Percentiles rank a stretch among this genome's conserved stretches.
Conservation (phyloP, 495 filamentous ascomycete species). For the Lophium mytilinum region DNA sequence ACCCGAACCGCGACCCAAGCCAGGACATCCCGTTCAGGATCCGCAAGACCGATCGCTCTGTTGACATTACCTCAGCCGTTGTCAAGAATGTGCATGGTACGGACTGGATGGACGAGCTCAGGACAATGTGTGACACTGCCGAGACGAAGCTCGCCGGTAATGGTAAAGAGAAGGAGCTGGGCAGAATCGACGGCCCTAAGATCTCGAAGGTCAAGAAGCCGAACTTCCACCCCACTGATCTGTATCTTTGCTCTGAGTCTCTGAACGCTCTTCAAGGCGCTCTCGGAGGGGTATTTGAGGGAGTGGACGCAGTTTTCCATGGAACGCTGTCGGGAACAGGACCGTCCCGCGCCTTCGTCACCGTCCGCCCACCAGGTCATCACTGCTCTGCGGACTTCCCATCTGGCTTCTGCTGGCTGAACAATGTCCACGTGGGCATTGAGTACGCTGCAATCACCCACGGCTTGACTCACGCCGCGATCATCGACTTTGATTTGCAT, state of each 20-base stretch:
- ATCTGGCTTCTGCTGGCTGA: slow-evolving; percentile 96
- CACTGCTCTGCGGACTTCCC: slow-evolving; percentile 84
- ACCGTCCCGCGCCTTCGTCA: slow-evolving; percentile 71
- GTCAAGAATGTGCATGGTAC: slow-evolving; percentile 78
- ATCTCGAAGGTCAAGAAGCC: slow-evolving; percentile 35
- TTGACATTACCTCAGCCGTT: slow-evolving; percentile 56
- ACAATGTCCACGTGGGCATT: slow-evolving; percentile 96
- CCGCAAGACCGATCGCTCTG: slow-evolving; percentile 56
- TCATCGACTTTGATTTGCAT: slow-evolving; percentile 94
- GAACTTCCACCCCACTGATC: slow-evolving; percentile 69
- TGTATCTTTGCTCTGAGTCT: slow-evolving; percentile 83
- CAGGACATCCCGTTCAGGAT: slow-evolving; percentile 72
- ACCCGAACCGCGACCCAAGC: slow-evolving; percentile 44
- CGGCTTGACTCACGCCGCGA: slow-evolving; percentile 86
- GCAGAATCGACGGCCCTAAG: slow-evolving; percentile 44
- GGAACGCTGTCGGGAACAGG: slow-evolving; percentile 37
- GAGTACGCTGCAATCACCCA: slow-evolving; percentile 75
- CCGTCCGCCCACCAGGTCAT: slow-evolving; percentile 79
- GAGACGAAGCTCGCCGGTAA: slow-evolving; percentile 62
- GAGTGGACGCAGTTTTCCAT: slow-evolving; percentile 74
- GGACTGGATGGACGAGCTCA: slow-evolving; percentile 88
- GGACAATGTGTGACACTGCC: slow-evolving; percentile 69
- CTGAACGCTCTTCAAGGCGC: slow-evolving; percentile 82
- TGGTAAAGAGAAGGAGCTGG: slow-evolving; percentile 74
- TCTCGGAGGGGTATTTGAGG: slow-evolving; percentile 82